These are phyloP conservation scores for Phytophthora melonis DNA, from an alignment of 352 stramenopile genomes.

Conservation along the genomic window DNA sequence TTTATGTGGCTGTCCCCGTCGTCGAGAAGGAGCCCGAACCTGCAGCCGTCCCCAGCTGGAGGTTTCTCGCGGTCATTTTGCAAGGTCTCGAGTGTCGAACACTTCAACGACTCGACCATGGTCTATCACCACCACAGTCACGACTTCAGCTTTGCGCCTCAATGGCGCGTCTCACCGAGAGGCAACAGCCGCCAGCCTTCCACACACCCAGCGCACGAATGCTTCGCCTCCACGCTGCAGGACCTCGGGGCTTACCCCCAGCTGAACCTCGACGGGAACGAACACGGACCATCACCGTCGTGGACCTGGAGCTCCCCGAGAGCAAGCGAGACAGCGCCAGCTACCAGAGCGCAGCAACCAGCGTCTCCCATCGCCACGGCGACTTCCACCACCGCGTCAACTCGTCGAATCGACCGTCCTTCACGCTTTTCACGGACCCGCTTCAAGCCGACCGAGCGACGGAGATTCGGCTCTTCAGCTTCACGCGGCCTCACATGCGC, in stretches of 20 bases:
- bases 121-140: slow-evolving; percentile 3
- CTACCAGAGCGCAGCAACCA: slow-evolving; percentile 21
- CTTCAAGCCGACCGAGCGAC: slow-evolving; percentile 40
- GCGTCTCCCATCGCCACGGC: slow-evolving; percentile 13
- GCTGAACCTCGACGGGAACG: slow-evolving; percentile 12
- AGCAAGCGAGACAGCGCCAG: slow-evolving; percentile 16
- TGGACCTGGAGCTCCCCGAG: slow-evolving; percentile 35
- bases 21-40: background rate
- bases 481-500: slow-evolving; percentile 33
- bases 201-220: slow-evolving; percentile 11
- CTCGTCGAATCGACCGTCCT: slow-evolving; percentile 32
- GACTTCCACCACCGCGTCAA: slow-evolving; percentile 19
- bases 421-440: slow-evolving; percentile 48
- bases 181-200: slow-evolving; percentile 25
- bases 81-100: slow-evolving; percentile 28
- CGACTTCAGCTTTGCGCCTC: slow-evolving; percentile 20
- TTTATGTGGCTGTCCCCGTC: slow-evolving; percentile 6
- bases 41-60: background rate
- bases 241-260: slow-evolving; percentile 18
- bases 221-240: slow-evolving; percentile 21
- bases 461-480: slow-evolving; percentile 44
- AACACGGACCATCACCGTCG: slow-evolving; percentile 37
- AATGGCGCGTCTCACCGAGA: slow-evolving; percentile 13
- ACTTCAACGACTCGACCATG: slow-evolving; percentile 24
- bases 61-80: slow-evolving; percentile 22